A percentile compares a stretch with the other conserved stretches of the same genome.
Evolutionary conservation across 441 rosid species (phyloP).

Genomic region (Hura crepitans): DNA sequence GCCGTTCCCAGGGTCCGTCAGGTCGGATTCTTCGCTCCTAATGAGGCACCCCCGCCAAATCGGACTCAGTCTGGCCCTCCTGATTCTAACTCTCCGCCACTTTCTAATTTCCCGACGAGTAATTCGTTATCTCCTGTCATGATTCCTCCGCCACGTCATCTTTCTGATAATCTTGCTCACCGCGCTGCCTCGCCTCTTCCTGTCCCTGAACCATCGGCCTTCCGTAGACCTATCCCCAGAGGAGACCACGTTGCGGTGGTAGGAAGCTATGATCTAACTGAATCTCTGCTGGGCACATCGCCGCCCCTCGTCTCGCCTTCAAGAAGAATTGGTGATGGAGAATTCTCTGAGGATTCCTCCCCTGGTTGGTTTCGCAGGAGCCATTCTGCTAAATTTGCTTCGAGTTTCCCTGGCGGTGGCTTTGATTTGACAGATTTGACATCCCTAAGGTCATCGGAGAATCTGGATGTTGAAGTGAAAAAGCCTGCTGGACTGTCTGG

Average conservation of each 20-base stretch:
- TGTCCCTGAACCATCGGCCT: conserved; percentile 45
- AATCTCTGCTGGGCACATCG: conserved; percentile 53
- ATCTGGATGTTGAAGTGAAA: conserved; percentile 9
- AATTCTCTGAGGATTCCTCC: conserved; percentile 57
- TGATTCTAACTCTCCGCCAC: conserved; percentile 51
- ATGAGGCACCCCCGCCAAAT: conserved; percentile 37
- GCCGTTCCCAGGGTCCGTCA: conserved; percentile 81
- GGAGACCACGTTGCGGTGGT: conserved; percentile 36
- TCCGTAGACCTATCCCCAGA: conserved; percentile 31
- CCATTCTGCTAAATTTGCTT: conserved; percentile 56
- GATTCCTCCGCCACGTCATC: conserved; percentile 83
- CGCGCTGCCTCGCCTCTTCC: conserved; percentile 63
- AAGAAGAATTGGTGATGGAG: conserved; percentile 45
- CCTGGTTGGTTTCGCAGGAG: conserved; percentile 55
- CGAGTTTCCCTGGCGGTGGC: conserved; percentile 69
- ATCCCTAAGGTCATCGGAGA: conserved; percentile 28
- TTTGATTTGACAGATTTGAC: conserved; percentile 78
- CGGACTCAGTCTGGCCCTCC: conserved; percentile 39
- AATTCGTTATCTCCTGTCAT: conserved; percentile 66
- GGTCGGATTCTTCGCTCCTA: conserved; percentile 75
- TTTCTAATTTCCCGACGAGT: conserved; percentile 49
- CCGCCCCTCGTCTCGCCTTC: conserved; percentile 34
- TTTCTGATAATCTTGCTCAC: conserved; percentile 50
- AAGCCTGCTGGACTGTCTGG: conserved; percentile 23
- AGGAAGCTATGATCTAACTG: conserved; percentile 73